Conservation (phyloP, 495 filamentous ascomycete species). For the Ascobolus immersus region DNA sequence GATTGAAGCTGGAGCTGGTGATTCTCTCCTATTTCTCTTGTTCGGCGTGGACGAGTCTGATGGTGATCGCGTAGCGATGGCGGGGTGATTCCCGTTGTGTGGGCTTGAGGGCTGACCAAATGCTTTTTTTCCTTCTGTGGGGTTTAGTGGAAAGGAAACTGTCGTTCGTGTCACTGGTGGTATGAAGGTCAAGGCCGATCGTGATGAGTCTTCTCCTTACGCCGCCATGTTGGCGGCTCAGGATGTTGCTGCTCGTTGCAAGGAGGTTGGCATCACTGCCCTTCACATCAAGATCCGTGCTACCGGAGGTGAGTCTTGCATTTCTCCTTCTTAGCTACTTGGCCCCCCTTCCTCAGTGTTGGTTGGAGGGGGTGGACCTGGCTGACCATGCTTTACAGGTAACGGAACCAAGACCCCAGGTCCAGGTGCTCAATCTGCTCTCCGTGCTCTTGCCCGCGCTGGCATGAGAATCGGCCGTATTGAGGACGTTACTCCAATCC, state of each 20-base stretch:
- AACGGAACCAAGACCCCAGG: constrained; percentile 99
- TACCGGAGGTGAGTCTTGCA: constrained; percentile 70
- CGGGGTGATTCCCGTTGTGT: too few species aligned
- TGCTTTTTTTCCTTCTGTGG: too few species aligned
- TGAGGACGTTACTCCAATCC: constrained; percentile 96
- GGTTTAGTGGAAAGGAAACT: constrained; percentile 98
- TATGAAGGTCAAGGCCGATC: constrained; percentile 99
- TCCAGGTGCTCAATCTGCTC: constrained; percentile 92
- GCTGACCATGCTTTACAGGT: too few species aligned
- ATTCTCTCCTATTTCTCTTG: too few species aligned
- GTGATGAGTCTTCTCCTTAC: constrained; percentile 98
- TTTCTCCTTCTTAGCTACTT: too few species aligned
- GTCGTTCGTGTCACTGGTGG: constrained; percentile 96
- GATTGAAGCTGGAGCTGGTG: too few species aligned
- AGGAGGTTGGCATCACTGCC: constrained; percentile 96
- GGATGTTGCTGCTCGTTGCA: constrained; percentile 83
- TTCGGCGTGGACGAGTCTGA: too few species aligned
- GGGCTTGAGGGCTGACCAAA: too few species aligned
- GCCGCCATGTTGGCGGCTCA: constrained; percentile 99
- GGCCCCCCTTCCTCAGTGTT: too few species aligned
- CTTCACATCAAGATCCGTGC: constrained; percentile 99
- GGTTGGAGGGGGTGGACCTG: too few species aligned
- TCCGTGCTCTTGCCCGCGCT: constrained; percentile 89
- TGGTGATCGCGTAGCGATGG: too few species aligned
- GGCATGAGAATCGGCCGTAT: constrained; percentile 99